Percentiles rank a stretch among this genome's conserved stretches.
These are phyloP conservation scores for Debaryomyces coudertii DNA, from an alignment of 1,139 yeast species.

Conservation along the genomic window DNA sequence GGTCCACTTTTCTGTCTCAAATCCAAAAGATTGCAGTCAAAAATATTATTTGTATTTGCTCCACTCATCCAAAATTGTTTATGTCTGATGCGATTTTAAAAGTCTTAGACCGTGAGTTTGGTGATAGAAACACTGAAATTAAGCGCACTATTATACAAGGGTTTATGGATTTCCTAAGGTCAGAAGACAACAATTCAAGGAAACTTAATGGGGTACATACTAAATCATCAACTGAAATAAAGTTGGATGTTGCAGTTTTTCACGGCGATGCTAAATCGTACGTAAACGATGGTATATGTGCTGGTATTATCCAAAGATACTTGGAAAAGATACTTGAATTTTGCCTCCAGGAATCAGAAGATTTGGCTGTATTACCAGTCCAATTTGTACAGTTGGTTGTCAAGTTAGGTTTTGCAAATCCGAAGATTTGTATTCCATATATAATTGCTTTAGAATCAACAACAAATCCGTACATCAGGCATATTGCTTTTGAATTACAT, in stretches of 20 bases:
- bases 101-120: constrained; percentile 57
- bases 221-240: constrained; percentile 30
- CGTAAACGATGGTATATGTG: constrained; percentile 70
- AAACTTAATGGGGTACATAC: constrained; percentile 38
- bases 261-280: constrained; percentile 52
- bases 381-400: constrained; percentile 58
- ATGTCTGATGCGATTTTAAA: constrained; percentile 54
- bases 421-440: constrained; percentile 67
- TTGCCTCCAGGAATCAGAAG: constrained; percentile 50
- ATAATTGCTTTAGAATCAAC: constrained; percentile 72
- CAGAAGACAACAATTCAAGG: constrained; percentile 52
- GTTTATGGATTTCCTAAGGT: constrained; percentile 54
- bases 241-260: constrained; percentile 52
- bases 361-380: constrained; percentile 51
- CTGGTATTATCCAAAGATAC: constrained; percentile 70
- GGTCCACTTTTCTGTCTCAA: constrained; percentile 23
- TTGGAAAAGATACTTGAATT: constrained; percentile 49
- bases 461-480: constrained; percentile 41
- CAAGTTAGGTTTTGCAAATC: constrained; percentile 72
- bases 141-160: constrained; percentile 57
- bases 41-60: constrained; percentile 60
- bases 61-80: constrained; percentile 64
- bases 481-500: constrained; percentile 57
- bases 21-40: constrained; percentile 56
- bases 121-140: constrained; percentile 29